Evolutionary conservation across 805 yeast genomes (phyloP), one percentile per base, ranked within the genome.

Genomic region (Sugiyamaella boreocaroliniensis): DNA sequence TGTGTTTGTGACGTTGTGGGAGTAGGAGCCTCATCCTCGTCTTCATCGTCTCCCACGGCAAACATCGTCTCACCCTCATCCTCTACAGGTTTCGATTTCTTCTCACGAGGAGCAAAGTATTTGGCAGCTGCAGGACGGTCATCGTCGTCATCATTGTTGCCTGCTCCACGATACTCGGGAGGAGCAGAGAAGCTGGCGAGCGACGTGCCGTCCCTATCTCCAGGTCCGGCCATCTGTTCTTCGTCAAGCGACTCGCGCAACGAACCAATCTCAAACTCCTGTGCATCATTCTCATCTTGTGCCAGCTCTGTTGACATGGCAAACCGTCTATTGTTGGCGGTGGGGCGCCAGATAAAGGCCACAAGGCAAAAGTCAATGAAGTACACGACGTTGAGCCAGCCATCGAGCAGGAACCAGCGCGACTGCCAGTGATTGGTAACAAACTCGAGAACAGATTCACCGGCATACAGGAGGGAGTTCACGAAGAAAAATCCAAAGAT

Each of bases 321-420:
- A 64, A 93, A 79, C 80, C 95, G 84, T 64, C 90, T 86, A 53
- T 96, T 89, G 42, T 96, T 89, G 61, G 86, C 93, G 0, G 97
- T 92, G 50, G 99, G 99, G 69, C 99, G 84, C 99, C 99, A 93
- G 57, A 93, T 79, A 73, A 89, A 81, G 4, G 96, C 87, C 58
- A 93, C 76, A 9, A 89, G 80, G 62, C 85, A 78, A 67, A 93
- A 90, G 40, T 90, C 90, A 47, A 83, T 70, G 64, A 86, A 88
- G 71, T 89, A 93, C 12, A 89, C 84, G 47, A 89, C 77, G 47
- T 95, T 83, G 41, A 97, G 96, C 97, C 98, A 90, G 73, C 95
- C 95, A 61, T 92, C 97, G 45, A 85, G 77, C 50, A 89, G 70
- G 63, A 93, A 89, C 74, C 88, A 90, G 64, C 95, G 81, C 45